phyloP scores from a whole-genome alignment of 2,329 filamentous ascomycete genomes.

The Penicillium sp. region DNA sequence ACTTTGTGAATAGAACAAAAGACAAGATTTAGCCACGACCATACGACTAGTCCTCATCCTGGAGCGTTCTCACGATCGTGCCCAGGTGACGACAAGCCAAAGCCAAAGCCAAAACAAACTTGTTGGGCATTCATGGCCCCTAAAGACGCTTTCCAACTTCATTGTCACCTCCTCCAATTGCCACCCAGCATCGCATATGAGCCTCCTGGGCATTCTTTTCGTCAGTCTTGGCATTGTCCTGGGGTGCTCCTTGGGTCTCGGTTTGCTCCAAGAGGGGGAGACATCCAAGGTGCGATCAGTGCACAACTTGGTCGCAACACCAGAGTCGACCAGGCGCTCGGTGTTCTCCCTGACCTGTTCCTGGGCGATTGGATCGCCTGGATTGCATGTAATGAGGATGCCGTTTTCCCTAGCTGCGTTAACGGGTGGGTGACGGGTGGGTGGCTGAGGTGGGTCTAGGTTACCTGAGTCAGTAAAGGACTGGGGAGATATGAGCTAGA shows the following conservation, averaged over 20 bases:
- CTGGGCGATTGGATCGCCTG: background rate
- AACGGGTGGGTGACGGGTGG: background rate
- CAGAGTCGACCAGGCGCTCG: background rate
- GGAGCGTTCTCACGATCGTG: background rate
- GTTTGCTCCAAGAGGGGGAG: background rate
- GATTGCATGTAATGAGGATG: background rate
- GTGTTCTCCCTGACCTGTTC: background rate
- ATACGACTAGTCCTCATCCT: background rate
- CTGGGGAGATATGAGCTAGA: background rate
- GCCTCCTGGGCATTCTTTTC: background rate
- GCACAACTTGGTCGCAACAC: background rate
- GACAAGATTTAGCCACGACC: accelerated
- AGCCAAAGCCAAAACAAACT: background rate
- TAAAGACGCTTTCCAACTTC: background rate
- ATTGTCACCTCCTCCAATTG: background rate
- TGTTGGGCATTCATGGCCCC: background rate
- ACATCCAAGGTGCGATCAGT: background rate
- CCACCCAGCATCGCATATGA: background rate
- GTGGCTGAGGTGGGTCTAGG: background rate
- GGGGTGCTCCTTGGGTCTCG: background rate
- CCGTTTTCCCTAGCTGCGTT: background rate
- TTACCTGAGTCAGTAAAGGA: background rate
- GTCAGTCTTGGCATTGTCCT: background rate
- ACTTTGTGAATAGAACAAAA: background rate
- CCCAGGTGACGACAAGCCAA: background rate